phyloP scores from a whole-genome alignment of 139 green algal species.

The Dunaliella sp. region DNA sequence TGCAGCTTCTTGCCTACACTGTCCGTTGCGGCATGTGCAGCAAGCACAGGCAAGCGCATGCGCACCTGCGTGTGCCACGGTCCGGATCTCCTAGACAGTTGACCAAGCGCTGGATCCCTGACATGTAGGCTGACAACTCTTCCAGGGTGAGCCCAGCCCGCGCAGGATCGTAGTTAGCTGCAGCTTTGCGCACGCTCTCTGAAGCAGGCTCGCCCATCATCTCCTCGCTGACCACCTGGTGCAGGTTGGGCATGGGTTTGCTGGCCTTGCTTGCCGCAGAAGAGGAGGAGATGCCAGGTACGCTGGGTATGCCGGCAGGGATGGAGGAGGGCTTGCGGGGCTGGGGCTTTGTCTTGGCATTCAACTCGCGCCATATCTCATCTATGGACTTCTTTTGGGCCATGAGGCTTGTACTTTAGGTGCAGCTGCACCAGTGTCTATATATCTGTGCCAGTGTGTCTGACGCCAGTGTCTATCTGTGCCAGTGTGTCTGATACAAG shows the following conservation, averaged over 20 bases:
- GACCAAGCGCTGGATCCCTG: constrained; percentile 59
- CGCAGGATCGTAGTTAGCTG: constrained; percentile 33
- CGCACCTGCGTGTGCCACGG: constrained; percentile 31
- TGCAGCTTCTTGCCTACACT: too few relatives aligned
- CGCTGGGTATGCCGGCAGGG: constrained; percentile 21
- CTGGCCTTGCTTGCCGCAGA: constrained; percentile 2
- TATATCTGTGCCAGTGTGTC: too few relatives aligned
- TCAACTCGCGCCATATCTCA: constrained; percentile 67
- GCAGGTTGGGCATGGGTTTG: not conserved
- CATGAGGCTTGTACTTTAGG: not conserved
- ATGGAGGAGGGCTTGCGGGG: constrained; percentile 1
- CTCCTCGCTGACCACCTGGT: not conserved
- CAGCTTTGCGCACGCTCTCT: not conserved
- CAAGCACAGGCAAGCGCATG: not conserved
- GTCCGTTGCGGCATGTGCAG: too few relatives aligned
- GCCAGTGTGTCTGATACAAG: too few relatives aligned
- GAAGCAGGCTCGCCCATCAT: not conserved
- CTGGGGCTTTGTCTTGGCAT: constrained; percentile 29
- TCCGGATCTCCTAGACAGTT: constrained; percentile 80
- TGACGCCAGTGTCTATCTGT: too few relatives aligned
- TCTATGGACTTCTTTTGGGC: constrained; percentile 57
- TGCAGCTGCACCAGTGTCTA: too few relatives aligned
- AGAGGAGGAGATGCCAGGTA: constrained; percentile 43
- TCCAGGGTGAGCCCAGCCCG: constrained; percentile 32
- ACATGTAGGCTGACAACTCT: constrained; percentile 34